These are phyloP conservation scores for Fusarium brachygibbosum DNA, from an alignment of 2,329 filamentous ascomycete species.

Conservation along the genomic window DNA sequence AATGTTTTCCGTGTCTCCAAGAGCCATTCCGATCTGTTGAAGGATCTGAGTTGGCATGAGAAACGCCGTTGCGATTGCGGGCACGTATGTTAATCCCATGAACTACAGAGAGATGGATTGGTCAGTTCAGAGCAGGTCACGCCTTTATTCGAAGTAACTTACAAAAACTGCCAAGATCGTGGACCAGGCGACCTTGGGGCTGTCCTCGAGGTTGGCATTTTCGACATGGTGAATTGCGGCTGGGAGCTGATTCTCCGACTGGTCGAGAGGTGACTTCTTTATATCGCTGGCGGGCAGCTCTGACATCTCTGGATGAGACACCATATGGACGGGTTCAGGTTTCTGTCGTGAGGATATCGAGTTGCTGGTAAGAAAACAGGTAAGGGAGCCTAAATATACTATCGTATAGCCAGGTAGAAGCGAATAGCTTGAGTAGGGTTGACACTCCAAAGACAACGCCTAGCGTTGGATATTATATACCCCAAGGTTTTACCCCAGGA, in stretches of 20 bases:
- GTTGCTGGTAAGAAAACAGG: not conserved
- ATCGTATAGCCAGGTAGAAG: not conserved
- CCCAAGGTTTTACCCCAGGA: not conserved
- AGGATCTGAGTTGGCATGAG: slow-evolving; percentile 23
- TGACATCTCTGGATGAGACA: slow-evolving; percentile 1
- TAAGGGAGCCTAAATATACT: not conserved
- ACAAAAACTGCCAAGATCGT: slow-evolving; percentile 20
- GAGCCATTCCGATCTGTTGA: slow-evolving; percentile 14
- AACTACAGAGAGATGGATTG: not conserved
- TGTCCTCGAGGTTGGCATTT: not conserved
- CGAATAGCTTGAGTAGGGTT: not conserved
- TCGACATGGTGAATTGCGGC: slow-evolving; percentile 5
- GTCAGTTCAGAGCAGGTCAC: not conserved
- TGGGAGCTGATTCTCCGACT: not conserved
- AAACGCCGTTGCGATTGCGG: slow-evolving; percentile 18
- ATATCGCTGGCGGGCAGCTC: not conserved
- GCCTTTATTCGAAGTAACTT: accelerated
- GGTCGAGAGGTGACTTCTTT: not conserved
- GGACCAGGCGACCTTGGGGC: slow-evolving; percentile 14
- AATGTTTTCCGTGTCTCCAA: slow-evolving; percentile 11
- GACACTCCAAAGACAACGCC: not conserved
- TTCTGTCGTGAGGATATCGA: no score
- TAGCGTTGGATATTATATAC: not conserved
- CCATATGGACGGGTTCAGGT: not conserved
- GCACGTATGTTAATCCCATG: slow-evolving; percentile 19